Percentiles rank a stretch among this genome's conserved stretches.
Evolutionary conservation across 148 eudicot genomes (phyloP).

Genomic region (Nepenthes mirabilis): DNA sequence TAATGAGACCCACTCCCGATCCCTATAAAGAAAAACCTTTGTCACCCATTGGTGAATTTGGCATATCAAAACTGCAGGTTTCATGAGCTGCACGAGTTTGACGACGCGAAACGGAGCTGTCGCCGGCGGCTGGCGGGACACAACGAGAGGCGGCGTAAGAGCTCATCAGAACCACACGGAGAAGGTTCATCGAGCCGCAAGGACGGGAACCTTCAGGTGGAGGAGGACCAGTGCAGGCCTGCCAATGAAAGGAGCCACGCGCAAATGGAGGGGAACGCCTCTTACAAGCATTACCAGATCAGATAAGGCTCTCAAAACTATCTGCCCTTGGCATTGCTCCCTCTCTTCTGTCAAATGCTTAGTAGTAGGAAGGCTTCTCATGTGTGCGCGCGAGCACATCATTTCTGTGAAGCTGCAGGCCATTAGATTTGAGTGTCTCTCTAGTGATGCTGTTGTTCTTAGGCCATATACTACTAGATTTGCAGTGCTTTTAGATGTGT

Average conservation of each 20-base stretch:
- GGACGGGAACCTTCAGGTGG: constrained; percentile 3
- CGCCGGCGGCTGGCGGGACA: constrained; percentile 39
- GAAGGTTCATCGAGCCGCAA: constrained; percentile 13
- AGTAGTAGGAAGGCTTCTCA: neutral
- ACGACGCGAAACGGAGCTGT: constrained; percentile 38
- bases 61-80: constrained; percentile 13
- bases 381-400: neutral
- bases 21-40: too few relatives aligned
- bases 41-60: too few relatives aligned
- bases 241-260: constrained; percentile 5
- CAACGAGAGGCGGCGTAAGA: constrained; percentile 38
- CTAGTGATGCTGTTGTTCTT: too few relatives aligned
- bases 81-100: constrained; percentile 41
- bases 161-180: constrained; percentile 9
- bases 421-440: too few relatives aligned
- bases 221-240: constrained; percentile 9
- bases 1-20: too few relatives aligned
- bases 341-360: constrained; percentile 47
- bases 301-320: constrained; percentile 1
- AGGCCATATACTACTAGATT: too few relatives aligned
- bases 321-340: constrained; percentile 18
- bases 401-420: too few relatives aligned
- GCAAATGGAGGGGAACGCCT: neutral
- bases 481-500: too few relatives aligned
- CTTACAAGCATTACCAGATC: constrained; percentile 16